Evolutionary conservation across 805 yeast species (phyloP), one percentile per base, ranked within the genome.

Genomic region (Candida arabinofermentans): DNA sequence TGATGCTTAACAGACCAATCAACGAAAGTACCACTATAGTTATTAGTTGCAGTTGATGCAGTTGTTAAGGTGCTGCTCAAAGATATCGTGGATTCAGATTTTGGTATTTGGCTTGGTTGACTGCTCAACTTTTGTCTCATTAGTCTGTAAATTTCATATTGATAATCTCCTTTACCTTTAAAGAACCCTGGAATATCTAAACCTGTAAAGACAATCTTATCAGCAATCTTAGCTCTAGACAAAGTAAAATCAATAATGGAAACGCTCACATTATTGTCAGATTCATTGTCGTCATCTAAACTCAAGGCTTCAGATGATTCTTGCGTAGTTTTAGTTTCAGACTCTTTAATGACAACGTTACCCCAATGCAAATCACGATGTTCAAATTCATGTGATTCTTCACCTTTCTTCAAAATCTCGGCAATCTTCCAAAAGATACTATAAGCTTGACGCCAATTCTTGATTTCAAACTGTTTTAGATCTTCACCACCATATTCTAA

Each of bases 291-390:
- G 8, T 32, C 34, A 9, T 30, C 31, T 19, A 42, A 21, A 10
- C 46, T 39, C 9, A 51, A 27, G n/a, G 29, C 36, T 8, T 48
- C 38, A 8, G 49, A 19, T 4, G 50, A 49, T 13, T 49, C 46
- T 24, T 42, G 46, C 13, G 30, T 27, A 7, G 48, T n/a, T 32
- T 14, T 27, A 17, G 12, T 24, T 21, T 27, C 9, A 8, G 3
- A 27, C 27, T 31, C 27, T 24, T 37, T 29, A 14, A 83, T 64
- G 13, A 81, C 63, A 40, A 83, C 65, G 53, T 83, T 83, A 10
- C 82, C 81, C 72, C 83, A 70, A 47, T 80, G 83, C 44, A 84
- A 59, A 57, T 83, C 86, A 36, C 91, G 68, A 53, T 84, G 91
- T 59, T 83, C 90, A 59, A 83, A 83, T 46, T 72, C 67, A 44